These are phyloP conservation scores for Wickerhamiella vanderwaltii DNA, from an alignment of 805 yeast genomes.

Conservation along the genomic window DNA sequence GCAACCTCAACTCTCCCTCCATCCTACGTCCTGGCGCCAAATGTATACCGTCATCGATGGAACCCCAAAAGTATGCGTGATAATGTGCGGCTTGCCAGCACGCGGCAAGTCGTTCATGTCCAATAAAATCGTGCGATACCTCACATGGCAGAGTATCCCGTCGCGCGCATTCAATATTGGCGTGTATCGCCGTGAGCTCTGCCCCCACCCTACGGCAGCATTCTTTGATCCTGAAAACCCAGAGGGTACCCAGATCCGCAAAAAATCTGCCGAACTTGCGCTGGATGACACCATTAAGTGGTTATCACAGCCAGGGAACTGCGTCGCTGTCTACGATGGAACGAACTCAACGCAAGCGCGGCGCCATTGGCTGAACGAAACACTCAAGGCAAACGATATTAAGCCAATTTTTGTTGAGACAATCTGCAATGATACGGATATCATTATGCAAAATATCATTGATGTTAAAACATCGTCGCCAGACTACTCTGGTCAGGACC, in stretches of 20 bases:
- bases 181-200: constrained; percentile 55
- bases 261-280: constrained; percentile 60
- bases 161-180: constrained; percentile 89
- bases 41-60: constrained; percentile 22
- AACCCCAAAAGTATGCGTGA: constrained; percentile 20
- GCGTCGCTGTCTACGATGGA: constrained; percentile 89
- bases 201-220: constrained; percentile 57
- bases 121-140: constrained; percentile 82
- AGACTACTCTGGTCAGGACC: constrained; percentile 57
- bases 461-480: constrained; percentile 85
- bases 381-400: constrained; percentile 34
- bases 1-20: not conserved
- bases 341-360: constrained; percentile 74
- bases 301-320: constrained; percentile 70
- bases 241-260: constrained; percentile 51
- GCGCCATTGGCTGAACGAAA: constrained; percentile 46
- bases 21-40: not conserved
- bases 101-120: constrained; percentile 93
- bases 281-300: constrained; percentile 71
- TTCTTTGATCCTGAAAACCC: constrained; percentile 60
- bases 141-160: constrained; percentile 81
- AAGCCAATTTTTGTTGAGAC: constrained; percentile 90
- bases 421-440: constrained; percentile 72
- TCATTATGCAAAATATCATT: constrained; percentile 63
- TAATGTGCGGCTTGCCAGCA: constrained; percentile 35